These are phyloP conservation scores for Lentinula boryana DNA, from an alignment of 768 basidiomycete genomes.

Conservation along the genomic window DNA sequence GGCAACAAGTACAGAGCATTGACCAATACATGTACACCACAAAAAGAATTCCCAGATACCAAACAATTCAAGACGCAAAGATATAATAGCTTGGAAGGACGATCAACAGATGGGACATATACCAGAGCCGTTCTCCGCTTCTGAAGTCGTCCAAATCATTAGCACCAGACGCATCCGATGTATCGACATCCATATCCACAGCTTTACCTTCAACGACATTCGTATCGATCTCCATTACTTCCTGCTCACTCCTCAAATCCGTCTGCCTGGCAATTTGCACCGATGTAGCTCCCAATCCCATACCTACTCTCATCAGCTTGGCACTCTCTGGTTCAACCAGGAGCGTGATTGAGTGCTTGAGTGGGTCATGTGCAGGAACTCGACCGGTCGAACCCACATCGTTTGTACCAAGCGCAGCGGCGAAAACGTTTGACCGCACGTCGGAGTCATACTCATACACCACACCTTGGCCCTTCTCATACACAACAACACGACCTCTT, in stretches of 20 bases:
- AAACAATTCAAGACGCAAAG: too few species aligned
- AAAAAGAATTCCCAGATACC: too few species aligned
- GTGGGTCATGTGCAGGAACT: constrained; percentile 17
- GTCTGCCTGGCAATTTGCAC: constrained; percentile 21
- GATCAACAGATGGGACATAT: constrained; percentile 3
- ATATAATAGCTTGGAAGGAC: constrained; percentile 7
- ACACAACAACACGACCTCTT: not conserved
- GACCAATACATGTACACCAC: too few species aligned
- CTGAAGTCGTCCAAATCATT: not conserved
- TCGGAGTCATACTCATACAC: not conserved
- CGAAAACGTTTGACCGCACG: not conserved
- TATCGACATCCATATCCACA: not conserved
- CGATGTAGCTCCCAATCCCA: constrained; percentile 30
- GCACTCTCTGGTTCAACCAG: constrained; percentile 17
- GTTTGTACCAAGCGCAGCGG: not conserved
- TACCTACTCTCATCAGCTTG: constrained; percentile 15
- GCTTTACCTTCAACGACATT: not conserved
- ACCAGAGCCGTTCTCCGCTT: constrained; percentile 7
- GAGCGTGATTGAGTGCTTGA: constrained; percentile 18
- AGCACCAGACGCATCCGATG: not conserved
- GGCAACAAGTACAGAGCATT: not conserved
- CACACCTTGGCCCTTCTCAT: not conserved
- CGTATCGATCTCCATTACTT: not conserved
- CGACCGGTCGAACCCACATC: not conserved
- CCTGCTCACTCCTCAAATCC: not conserved